Evolutionary conservation across 176 grass and related monocot genomes (phyloP).

Genomic region (Alopecurus myosuroides): DNA sequence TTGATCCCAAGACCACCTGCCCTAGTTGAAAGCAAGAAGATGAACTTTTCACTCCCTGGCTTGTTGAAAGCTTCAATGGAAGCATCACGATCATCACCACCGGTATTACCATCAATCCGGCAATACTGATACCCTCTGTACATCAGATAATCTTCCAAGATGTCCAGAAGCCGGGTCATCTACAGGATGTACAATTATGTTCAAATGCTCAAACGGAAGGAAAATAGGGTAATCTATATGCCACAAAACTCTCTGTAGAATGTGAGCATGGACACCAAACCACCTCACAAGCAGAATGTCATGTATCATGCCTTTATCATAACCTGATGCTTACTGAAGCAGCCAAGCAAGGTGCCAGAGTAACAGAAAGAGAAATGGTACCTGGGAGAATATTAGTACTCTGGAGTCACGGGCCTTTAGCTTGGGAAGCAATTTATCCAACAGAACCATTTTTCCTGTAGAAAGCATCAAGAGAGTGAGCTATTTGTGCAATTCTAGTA

Average conservation of each 20-base stretch:
- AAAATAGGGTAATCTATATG: neutral
- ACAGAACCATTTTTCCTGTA: constrained; percentile 78
- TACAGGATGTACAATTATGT: constrained; percentile 14
- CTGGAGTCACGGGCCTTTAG: constrained; percentile 75
- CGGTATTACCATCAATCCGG: constrained; percentile 70
- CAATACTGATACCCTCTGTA: constrained; percentile 59
- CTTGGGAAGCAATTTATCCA: constrained; percentile 74
- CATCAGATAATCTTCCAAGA: constrained; percentile 74
- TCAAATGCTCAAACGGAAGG: neutral
- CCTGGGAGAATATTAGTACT: constrained; percentile 85
- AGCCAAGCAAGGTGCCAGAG: neutral
- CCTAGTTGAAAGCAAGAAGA: constrained; percentile 70
- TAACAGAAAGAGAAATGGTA: constrained; percentile 17
- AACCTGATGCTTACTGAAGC: neutral
- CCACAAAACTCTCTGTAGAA: neutral
- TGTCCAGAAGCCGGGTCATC: constrained; percentile 80
- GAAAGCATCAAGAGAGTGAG: constrained; percentile 5
- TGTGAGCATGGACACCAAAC: neutral
- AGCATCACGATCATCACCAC: constrained; percentile 66
- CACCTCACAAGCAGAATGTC: constrained; percentile 6
- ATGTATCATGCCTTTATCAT: neutral
- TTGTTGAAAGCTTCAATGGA: constrained; percentile 63
- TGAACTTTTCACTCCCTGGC: constrained; percentile 64
- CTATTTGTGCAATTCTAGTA: neutral
- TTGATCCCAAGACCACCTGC: constrained; percentile 79